Evolutionary conservation across 1,139 yeast species (phyloP).

Genomic region (Yamadazyma atmosphaerica): DNA sequence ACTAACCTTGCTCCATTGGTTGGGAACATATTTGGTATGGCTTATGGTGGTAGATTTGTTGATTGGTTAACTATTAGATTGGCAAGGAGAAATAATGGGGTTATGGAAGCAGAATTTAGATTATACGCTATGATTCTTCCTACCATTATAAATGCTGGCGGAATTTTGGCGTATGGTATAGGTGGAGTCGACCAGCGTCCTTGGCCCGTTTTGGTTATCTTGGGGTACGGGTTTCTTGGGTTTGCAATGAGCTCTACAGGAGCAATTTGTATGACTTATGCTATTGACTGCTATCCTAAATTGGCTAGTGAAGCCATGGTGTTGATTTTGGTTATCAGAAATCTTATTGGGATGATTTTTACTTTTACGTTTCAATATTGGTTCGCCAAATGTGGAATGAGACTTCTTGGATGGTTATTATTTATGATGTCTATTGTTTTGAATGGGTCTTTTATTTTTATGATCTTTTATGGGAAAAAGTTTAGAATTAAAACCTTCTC

Average conservation of each 20-base stretch:
- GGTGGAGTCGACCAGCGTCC: constrained; percentile 28
- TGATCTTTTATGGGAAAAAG: constrained; percentile 39
- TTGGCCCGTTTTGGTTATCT: constrained; percentile 53
- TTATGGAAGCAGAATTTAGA: constrained; percentile 42
- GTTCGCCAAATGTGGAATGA: constrained; percentile 36
- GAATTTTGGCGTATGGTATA: constrained; percentile 36
- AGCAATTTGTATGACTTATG: constrained; percentile 53
- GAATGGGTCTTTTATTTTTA: constrained; percentile 37
- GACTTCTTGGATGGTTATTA: constrained; percentile 44
- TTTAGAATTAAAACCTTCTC: constrained; percentile 30
- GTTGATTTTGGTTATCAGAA: constrained; percentile 44
- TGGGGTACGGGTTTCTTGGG: constrained; percentile 55
- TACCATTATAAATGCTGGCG: constrained; percentile 38
- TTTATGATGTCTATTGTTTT: constrained; percentile 43
- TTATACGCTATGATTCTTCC: constrained; percentile 42
- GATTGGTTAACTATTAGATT: constrained; percentile 36
- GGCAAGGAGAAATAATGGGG: constrained; percentile 35
- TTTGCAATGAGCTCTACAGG: constrained; percentile 59
- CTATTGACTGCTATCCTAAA: constrained; percentile 56
- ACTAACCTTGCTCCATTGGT: constrained; percentile 40
- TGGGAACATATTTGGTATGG: constrained; percentile 39
- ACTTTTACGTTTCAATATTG: constrained; percentile 49
- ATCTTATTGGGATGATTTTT: constrained; percentile 46
- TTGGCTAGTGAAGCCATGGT: constrained; percentile 56
- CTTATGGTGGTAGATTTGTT: constrained; percentile 41